Conservation (phyloP, 2,329 filamentous ascomycete genomes). For the Thelonectria blattea region DNA sequence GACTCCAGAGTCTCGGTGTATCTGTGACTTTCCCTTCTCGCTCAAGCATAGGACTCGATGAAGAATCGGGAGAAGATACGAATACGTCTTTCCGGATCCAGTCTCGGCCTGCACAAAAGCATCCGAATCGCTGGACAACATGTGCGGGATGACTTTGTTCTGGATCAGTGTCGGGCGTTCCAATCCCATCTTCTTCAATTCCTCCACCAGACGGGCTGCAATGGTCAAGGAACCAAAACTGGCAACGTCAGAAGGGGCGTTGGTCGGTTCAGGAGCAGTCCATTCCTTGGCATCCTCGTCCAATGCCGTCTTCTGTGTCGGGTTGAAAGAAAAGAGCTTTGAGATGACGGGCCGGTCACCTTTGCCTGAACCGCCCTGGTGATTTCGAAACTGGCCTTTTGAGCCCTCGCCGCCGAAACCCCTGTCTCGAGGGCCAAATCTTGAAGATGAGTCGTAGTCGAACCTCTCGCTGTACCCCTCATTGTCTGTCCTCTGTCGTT, state of each 20-base stretch:
- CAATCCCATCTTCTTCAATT: conserved; percentile 85
- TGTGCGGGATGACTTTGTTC: conserved; percentile 81
- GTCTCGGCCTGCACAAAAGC: conserved; percentile 97
- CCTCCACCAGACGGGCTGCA: conserved; percentile 78
- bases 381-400: conserved; percentile 29
- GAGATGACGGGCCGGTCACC: conserved; percentile 72
- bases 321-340: conserved; percentile 91
- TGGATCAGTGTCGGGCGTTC: conserved; percentile 95
- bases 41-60: conserved; percentile 84
- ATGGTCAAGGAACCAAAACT: conserved; percentile 88
- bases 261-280: conserved; percentile 74
- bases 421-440: conserved; percentile 21
- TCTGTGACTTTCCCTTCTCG: conserved; percentile 59
- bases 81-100: conserved; percentile 94
- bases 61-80: conserved; percentile 92
- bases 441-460: conserved; percentile 25
- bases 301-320: conserved; percentile 69
- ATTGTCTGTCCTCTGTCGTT: conserved; percentile 50
- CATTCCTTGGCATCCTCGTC: conserved; percentile 58
- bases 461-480: conserved; percentile 23
- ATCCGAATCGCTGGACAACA: conserved; percentile 82
- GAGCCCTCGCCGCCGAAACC: conserved; percentile 26
- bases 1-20: conserved; percentile 85
- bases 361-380: conserved; percentile 32
- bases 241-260: conserved; percentile 85